phyloP scores from a whole-genome alignment of 179 eudicot species.

The Actinidia chinensis region DNA sequence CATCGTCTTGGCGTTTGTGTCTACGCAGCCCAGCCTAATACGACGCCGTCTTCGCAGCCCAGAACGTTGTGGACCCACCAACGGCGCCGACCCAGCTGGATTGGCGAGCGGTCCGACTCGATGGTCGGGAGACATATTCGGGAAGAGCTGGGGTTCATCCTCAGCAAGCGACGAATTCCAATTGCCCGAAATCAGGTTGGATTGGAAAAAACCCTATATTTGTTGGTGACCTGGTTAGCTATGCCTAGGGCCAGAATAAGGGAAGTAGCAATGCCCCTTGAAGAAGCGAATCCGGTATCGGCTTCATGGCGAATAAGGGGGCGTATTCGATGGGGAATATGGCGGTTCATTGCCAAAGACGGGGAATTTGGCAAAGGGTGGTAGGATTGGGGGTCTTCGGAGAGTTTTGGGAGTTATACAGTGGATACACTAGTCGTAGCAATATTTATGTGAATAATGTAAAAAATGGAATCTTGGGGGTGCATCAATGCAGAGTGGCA shows the following conservation, averaged over 20 bases:
- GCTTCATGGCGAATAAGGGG: conserved; percentile 32
- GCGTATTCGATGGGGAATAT: conserved; percentile 60
- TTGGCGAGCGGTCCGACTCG: conserved; percentile 53
- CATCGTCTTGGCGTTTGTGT: conserved; percentile 31
- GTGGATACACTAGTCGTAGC: conserved; percentile 8
- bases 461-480: conserved; percentile 51
- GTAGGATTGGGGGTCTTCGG: conserved; percentile 33
- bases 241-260: conserved; percentile 60
- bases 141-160: conserved; percentile 70
- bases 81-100: conserved; percentile 43
- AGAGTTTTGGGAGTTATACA: conserved; percentile 19
- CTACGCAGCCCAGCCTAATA: conserved; percentile 31
- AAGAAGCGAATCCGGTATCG: conserved; percentile 40
- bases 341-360: conserved; percentile 63
- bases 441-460: conserved; percentile 27
- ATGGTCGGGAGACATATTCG: conserved; percentile 91
- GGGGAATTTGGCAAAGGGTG: conserved; percentile 26
- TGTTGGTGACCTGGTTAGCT: conserved; percentile 75
- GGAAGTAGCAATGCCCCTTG: conserved; percentile 59
- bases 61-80: conserved; percentile 87
- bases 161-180: conserved; percentile 21
- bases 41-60: conserved; percentile 62
- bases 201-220: conserved; percentile 75
- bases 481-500: conserved; percentile 30
- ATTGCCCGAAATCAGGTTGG: conserved; percentile 12